Conservation (phyloP, 2,329 filamentous ascomycete species). For the Hortaea werneckii region DNA sequence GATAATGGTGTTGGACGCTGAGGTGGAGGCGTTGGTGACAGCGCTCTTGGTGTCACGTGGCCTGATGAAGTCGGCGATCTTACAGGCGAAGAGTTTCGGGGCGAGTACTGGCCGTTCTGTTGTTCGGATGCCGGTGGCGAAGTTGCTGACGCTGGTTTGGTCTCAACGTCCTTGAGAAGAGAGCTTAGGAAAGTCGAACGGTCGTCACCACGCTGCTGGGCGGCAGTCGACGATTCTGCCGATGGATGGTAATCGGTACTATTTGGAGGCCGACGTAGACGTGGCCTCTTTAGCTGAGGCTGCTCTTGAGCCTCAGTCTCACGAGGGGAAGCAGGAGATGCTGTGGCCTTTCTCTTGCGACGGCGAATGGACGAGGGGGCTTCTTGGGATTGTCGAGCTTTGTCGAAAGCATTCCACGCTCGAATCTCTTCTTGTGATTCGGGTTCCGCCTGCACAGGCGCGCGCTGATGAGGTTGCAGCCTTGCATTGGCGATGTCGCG, state of each 20-base stretch:
- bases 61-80: conserved; percentile 56
- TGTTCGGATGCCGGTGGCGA: conserved; percentile 25
- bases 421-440: conserved; percentile 71
- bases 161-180: conserved; percentile 77
- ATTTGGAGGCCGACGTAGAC: conserved; percentile 39
- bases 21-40: conserved; percentile 61
- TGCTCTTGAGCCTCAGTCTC: conserved; percentile 50
- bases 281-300: conserved; percentile 76
- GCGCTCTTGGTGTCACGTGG: conserved; percentile 53
- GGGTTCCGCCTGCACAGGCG: conserved; percentile 39
- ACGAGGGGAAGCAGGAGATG: conserved; percentile 59
- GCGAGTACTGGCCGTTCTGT: conserved; percentile 23
- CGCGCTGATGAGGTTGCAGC: conserved; percentile 37
- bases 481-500: conserved; percentile 45
- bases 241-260: conserved; percentile 27
- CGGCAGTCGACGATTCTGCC: conserved; percentile 24
- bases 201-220: conserved; percentile 20
- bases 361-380: conserved; percentile 12
- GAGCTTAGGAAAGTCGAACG: conserved; percentile 71
- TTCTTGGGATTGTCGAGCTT: conserved; percentile 60
- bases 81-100: conserved; percentile 51
- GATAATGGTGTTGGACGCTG: conserved; percentile 56
- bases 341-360: conserved; percentile 70
- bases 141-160: conserved; percentile 31
- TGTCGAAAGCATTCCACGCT: conserved; percentile 87